Evolutionary conservation across 2,329 filamentous ascomycete species (phyloP), one percentile per base, ranked within the genome.

Genomic region (Thermochaetoides dissita): DNA sequence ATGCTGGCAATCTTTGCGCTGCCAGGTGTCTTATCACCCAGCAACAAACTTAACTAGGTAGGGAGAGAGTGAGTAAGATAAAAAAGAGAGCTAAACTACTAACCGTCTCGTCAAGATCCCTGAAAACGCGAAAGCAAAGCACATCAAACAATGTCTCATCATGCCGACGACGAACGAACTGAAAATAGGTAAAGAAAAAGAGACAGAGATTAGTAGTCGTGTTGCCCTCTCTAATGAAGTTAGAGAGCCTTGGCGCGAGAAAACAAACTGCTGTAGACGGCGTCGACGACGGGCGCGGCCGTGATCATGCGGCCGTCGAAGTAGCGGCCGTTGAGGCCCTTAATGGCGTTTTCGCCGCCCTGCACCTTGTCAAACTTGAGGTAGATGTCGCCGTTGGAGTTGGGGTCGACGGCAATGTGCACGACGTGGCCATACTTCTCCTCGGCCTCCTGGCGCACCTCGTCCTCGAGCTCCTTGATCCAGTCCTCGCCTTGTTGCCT

Each of bases 191-290:
- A 11, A 34, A 6, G 33, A 11, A 6, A 34, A 34, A 24, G 10
- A 34, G 6, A 11, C 6, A 34, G 12, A n/a, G 31, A 33, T 9
- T n/a, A 33, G 31, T 9, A n/a, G 31, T 9, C 31, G n/a, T 33
- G 31, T 33, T n/a, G 31, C 8, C 31, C n/a, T 33, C 31, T 9
- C 32, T 11, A 3, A 34, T 3, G 6, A 61, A 67, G 69, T 72
- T 67, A 88, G 55, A 87, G 84, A 62, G 82, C 82, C 65, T 83
- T 83, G 55, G 82, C 84, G 62, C 84, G 81, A 64, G 82, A 84
- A 71, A 91, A 94, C 65, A 94, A 77, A 73, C 84, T 93, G 77
- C 85, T 91, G 78, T 96, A 98, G 67, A 98, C 86, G 58, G 89
- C 89, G 65, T 98, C 91, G 63, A 96, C 89, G 66, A 98, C 86